These are phyloP conservation scores for Myxozyma melibiosi DNA, from an alignment of 805 yeast genomes.

Conservation along the genomic window DNA sequence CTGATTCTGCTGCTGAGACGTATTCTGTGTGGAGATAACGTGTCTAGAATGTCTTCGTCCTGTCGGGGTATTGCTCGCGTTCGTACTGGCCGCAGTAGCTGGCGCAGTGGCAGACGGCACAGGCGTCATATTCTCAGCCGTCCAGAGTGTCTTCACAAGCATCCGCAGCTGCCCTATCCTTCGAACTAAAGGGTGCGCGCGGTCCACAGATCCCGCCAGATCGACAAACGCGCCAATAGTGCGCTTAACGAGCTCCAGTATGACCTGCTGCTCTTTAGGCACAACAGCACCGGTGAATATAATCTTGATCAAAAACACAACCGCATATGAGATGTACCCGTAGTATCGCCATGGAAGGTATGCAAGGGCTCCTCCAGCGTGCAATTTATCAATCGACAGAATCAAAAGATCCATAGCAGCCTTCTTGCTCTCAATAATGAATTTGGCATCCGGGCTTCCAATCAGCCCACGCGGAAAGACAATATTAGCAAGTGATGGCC, in stretches of 20 bases:
- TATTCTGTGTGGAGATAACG: too few relatives aligned
- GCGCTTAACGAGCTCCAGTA: slow-evolving; percentile 16
- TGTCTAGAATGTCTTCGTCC: too few relatives aligned
- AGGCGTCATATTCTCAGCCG: slow-evolving; percentile 5
- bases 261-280: slow-evolving; percentile 21
- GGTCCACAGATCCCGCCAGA: slow-evolving; percentile 12
- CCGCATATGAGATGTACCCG: slow-evolving; percentile 34
- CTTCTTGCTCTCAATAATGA: slow-evolving; percentile 32
- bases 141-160: slow-evolving; percentile 24
- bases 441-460: slow-evolving; percentile 35
- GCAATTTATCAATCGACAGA: slow-evolving; percentile 30
- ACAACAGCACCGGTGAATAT: slow-evolving; percentile 36
- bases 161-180: slow-evolving; percentile 22
- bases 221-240: slow-evolving; percentile 20
- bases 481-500: slow-evolving; percentile 15
- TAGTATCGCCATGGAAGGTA: slow-evolving; percentile 34
- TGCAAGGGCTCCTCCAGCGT: slow-evolving; percentile 33
- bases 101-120: too few relatives aligned
- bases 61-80: too few relatives aligned
- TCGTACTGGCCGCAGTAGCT: too few relatives aligned
- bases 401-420: slow-evolving; percentile 30
- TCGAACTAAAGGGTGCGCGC: slow-evolving; percentile 27
- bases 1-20: too few relatives aligned
- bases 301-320: slow-evolving; percentile 34
- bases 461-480: slow-evolving; percentile 34